Percentiles rank a stretch among this genome's conserved stretches.
Conservation (phyloP, 2,329 filamentous ascomycete genomes). For the Penicillium sp. region DNA sequence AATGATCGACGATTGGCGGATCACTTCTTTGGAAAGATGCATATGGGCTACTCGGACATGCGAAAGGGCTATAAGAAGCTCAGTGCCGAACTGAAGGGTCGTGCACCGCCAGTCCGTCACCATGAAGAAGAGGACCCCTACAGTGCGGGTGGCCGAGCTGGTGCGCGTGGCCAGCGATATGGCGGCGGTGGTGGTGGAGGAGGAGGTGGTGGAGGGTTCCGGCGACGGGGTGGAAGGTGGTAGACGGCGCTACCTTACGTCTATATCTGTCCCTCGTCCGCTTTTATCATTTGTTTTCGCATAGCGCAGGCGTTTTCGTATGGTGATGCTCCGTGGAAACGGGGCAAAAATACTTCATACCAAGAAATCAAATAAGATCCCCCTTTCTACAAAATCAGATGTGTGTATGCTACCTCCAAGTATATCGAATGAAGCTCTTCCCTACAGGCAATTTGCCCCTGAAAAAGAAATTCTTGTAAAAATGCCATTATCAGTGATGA, state of each 20-base stretch:
- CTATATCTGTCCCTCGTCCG: slow-evolving; percentile 7
- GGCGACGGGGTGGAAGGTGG: slow-evolving; percentile 40
- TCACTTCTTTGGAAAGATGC: slow-evolving; percentile 99
- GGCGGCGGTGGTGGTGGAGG: slow-evolving; percentile 42
- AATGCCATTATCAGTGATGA: no score
- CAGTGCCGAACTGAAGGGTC: slow-evolving; percentile 75
- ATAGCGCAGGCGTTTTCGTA: slow-evolving; percentile 40
- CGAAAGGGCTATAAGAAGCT: slow-evolving; percentile 85
- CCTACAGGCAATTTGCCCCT: no score
- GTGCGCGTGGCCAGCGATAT: slow-evolving; percentile 39
- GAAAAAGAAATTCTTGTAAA: no score
- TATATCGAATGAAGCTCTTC: no score
- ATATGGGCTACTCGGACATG: slow-evolving; percentile 97
- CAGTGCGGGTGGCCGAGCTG: slow-evolving; percentile 38
- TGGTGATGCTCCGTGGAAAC: slow-evolving; percentile 21
- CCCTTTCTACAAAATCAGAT: slow-evolving; percentile 5
- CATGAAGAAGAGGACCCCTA: slow-evolving; percentile 50
- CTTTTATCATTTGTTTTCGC: slow-evolving; percentile 23
- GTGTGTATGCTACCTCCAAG: background rate
- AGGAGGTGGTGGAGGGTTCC: slow-evolving; percentile 41
- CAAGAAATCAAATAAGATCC: slow-evolving; percentile 17
- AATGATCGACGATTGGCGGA: slow-evolving; percentile 92
- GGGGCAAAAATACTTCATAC: slow-evolving; percentile 15
- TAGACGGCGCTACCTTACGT: slow-evolving; percentile 16
- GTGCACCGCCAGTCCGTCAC: slow-evolving; percentile 55